A percentile compares a stretch with the other conserved stretches of the same genome.
phyloP scores from a whole-genome alignment of 108 stramenopile genomes.

The Discostella stelligeroides region DNA sequence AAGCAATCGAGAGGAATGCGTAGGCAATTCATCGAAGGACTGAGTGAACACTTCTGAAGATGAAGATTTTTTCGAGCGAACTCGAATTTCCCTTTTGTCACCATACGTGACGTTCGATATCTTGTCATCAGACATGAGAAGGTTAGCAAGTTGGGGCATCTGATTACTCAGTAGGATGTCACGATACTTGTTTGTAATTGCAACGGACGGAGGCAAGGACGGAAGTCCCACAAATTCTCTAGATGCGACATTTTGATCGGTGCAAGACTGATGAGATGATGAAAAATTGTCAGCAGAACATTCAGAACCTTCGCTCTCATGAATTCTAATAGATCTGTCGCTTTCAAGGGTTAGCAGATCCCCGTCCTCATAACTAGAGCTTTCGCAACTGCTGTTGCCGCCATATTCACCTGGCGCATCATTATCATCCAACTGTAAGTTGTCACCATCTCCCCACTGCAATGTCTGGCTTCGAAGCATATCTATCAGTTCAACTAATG shows the following conservation, averaged over 20 bases:
- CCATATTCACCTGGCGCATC: constrained; percentile 29
- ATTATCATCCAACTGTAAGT: neutral
- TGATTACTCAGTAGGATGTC: constrained; percentile 54
- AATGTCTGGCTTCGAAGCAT: constrained; percentile 72
- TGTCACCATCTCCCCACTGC: constrained; percentile 70
- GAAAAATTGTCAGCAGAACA: constrained; percentile 38
- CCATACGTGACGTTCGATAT: constrained; percentile 40
- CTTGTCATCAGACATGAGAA: constrained; percentile 40
- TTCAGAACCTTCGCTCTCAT: constrained; percentile 47
- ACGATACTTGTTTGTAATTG: constrained; percentile 46
- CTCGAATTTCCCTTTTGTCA: constrained; percentile 22
- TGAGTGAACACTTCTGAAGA: neutral
- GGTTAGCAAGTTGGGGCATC: constrained; percentile 56
- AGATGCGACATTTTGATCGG: neutral
- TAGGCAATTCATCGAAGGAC: neutral
- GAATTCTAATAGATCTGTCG: constrained; percentile 17
- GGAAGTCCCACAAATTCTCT: constrained; percentile 55
- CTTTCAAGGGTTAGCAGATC: constrained; percentile 21
- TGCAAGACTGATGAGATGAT: constrained; percentile 27
- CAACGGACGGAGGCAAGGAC: constrained; percentile 71
- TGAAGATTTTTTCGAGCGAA: neutral
- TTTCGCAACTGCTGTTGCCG: constrained; percentile 30
- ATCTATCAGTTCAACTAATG: constrained; percentile 59
- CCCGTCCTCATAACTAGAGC: constrained; percentile 30
- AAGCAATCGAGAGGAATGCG: neutral